Evolutionary conservation across 768 basidiomycete species (phyloP).

Genomic region (Amanita jacksonii): DNA sequence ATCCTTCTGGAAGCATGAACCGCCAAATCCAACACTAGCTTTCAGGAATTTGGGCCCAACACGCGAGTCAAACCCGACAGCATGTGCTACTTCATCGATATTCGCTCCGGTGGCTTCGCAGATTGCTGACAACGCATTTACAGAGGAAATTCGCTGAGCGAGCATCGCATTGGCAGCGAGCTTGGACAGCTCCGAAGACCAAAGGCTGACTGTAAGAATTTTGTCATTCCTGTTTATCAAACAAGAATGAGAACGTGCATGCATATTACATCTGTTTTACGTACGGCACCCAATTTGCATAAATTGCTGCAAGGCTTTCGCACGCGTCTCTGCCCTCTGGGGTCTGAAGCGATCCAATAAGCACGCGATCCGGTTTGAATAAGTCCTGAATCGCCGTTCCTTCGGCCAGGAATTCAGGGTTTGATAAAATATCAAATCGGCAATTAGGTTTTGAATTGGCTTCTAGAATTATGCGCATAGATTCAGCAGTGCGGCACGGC

Average conservation of each 20-base stretch:
- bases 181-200: constrained; percentile 98
- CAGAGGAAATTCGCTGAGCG: constrained; percentile 95
- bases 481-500: constrained; percentile 96
- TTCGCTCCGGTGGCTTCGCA: constrained; percentile 99
- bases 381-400: constrained; percentile 93
- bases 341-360: constrained; percentile 93
- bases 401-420: constrained; percentile 98
- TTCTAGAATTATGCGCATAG: constrained; percentile 98
- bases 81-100: constrained; percentile 94
- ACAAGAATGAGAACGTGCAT: background rate
- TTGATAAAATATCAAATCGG: constrained; percentile 96
- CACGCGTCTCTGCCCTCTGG: constrained; percentile 79
- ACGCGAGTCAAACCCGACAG: constrained; percentile 88
- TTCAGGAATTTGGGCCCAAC: constrained; percentile 94
- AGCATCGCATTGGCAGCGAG: constrained; percentile 99
- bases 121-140: constrained; percentile 97
- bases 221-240: constrained; percentile 49
- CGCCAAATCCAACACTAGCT: constrained; percentile 94
- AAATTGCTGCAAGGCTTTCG: constrained; percentile 65
- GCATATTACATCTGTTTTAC: constrained; percentile 21
- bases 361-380: constrained; percentile 84
- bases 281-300: constrained; percentile 95
- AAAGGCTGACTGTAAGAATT: constrained; percentile 91
- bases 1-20: constrained; percentile 99
- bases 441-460: constrained; percentile 91